Evolutionary conservation across 78 protist species (phyloP).

Genomic region (Bodo saltans): DNA sequence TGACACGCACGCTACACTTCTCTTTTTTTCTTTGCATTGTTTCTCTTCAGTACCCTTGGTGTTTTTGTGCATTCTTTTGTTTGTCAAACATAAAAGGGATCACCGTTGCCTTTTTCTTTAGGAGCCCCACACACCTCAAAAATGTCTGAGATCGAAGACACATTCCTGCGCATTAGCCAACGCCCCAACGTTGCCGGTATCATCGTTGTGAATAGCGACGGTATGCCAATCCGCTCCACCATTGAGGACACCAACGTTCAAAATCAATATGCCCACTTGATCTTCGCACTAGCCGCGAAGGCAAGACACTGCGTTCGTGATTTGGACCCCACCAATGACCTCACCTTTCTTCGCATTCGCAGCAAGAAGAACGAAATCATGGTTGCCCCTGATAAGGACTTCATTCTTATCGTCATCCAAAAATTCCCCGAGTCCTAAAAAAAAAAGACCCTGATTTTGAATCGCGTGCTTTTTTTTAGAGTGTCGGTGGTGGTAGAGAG

Average conservation of each 20-base stretch:
- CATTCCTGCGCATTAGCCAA: constrained; percentile 56
- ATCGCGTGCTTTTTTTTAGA: too few species aligned
- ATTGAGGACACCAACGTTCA: constrained; percentile 39
- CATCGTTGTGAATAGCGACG: constrained; percentile 56
- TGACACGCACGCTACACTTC: too few species aligned
- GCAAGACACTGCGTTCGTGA: constrained; percentile 65
- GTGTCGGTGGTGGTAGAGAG: too few species aligned
- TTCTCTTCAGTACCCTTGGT: too few species aligned
- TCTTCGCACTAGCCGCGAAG: constrained; percentile 53
- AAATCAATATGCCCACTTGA: constrained; percentile 51
- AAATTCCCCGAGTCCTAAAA: neutral
- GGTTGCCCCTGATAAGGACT: constrained; percentile 39
- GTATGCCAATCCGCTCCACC: constrained; percentile 58
- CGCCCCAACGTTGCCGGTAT: constrained; percentile 75
- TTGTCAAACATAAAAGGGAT: too few species aligned
- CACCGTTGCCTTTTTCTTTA: too few species aligned
- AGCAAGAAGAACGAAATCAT: constrained; percentile 74
- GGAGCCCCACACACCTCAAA: too few species aligned
- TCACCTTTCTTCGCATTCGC: constrained; percentile 71
- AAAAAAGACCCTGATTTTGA: too few species aligned
- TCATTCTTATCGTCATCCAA: constrained; percentile 33
- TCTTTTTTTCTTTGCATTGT: too few species aligned
- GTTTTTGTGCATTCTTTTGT: too few species aligned
- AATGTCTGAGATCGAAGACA: constrained; percentile 80
- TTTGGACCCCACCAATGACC: constrained; percentile 64